phyloP scores from a whole-genome alignment of 1,284 basidiomycete genomes.

The Fomitopsis schrenkii region DNA sequence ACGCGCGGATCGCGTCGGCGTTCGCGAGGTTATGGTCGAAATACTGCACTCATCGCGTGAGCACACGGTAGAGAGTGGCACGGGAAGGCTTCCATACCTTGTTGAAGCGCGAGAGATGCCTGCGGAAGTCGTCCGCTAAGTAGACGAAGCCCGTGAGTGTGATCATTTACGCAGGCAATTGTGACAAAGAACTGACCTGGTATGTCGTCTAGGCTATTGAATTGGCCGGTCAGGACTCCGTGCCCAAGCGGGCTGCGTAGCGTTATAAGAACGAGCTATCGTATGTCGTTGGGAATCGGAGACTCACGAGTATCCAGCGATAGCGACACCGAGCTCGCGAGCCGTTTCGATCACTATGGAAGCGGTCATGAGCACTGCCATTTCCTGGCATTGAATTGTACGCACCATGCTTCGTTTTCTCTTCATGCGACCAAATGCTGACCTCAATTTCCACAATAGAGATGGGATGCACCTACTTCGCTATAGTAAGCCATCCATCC shows the following conservation, averaged over 20 bases:
- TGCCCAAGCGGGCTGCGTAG: conserved; percentile 43
- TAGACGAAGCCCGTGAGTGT: neutral
- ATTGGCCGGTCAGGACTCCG: conserved; percentile 50
- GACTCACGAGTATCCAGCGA: conserved; percentile 46
- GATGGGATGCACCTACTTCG: conserved; percentile 36
- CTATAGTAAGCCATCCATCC: neutral
- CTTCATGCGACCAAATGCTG: conserved; percentile 44
- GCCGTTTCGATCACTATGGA: conserved; percentile 1
- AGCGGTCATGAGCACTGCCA: neutral
- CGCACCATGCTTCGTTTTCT: conserved; percentile 38
- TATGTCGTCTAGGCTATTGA: conserved; percentile 44
- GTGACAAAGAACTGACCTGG: conserved; percentile 12
- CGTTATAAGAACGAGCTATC: neutral
- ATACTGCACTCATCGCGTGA: conserved; percentile 22
- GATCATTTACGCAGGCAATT: too few species aligned
- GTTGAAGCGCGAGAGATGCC: conserved; percentile 28
- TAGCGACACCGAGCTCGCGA: conserved; percentile 29
- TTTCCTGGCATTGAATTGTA: neutral
- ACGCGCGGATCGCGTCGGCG: conserved; percentile 38
- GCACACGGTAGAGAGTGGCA: too few species aligned
- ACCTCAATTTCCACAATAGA: conserved; percentile 49
- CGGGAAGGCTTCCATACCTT: conserved; percentile 12
- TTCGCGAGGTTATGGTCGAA: conserved; percentile 52
- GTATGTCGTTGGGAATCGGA: neutral
- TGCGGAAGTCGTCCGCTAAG: conserved; percentile 28